A percentile compares a stretch with the other conserved stretches of the same genome.
Evolutionary conservation across 2,329 filamentous ascomycete genomes (phyloP).

Genomic region (Trichoderma simmonsii): DNA sequence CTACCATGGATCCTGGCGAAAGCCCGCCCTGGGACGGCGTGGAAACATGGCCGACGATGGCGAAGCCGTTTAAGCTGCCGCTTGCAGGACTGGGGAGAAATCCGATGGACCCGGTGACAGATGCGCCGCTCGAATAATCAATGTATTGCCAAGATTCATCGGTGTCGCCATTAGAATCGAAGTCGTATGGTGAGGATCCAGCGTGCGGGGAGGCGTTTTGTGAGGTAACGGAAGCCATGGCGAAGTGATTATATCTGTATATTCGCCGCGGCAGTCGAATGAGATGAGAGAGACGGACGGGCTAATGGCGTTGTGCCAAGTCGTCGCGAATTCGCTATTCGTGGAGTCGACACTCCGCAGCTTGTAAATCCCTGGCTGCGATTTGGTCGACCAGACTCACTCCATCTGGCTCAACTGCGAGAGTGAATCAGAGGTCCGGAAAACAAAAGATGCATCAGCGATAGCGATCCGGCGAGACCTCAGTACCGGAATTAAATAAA

Average conservation of each 20-base stretch:
- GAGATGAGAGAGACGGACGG: background rate
- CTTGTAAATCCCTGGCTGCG: background rate
- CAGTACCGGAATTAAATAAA: background rate
- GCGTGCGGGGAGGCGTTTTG: slow-evolving; percentile 37
- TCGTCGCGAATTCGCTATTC: background rate
- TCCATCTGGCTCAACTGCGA: background rate
- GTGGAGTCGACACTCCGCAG: background rate
- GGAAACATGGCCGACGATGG: slow-evolving; percentile 41
- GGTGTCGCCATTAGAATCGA: slow-evolving; percentile 37
- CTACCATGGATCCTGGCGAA: slow-evolving; percentile 42
- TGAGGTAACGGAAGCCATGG: slow-evolving; percentile 40
- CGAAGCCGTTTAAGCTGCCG: slow-evolving; percentile 50
- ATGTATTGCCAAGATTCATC: slow-evolving; percentile 48
- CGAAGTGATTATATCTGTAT: background rate
- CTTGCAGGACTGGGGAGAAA: slow-evolving; percentile 51
- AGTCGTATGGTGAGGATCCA: slow-evolving; percentile 38
- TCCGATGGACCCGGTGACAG: slow-evolving; percentile 38
- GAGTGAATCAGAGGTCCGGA: background rate
- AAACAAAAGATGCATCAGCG: background rate
- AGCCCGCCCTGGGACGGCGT: slow-evolving; percentile 32
- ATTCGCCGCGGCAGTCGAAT: background rate
- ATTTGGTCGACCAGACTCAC: background rate
- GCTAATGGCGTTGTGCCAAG: background rate
- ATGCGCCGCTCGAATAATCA: slow-evolving; percentile 35
- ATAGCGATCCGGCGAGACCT: background rate